phyloP scores from a whole-genome alignment of 2,329 filamentous ascomycete species.

The Zasmidium angulare region DNA sequence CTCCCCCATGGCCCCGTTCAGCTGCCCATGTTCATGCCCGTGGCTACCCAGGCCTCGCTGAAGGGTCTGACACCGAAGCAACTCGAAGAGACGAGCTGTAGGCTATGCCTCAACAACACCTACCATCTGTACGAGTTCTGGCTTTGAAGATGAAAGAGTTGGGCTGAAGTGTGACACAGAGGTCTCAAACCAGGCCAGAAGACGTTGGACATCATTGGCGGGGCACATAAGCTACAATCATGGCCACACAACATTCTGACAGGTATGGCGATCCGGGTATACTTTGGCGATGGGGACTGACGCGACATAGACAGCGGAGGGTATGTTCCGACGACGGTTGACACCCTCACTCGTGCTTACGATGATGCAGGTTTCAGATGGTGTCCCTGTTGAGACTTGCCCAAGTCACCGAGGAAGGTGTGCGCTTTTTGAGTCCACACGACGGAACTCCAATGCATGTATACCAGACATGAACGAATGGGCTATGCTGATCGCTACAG shows the following conservation, averaged over 20 bases:
- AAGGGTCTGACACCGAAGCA: conserved; percentile 94
- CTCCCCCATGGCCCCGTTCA: conserved; percentile 90
- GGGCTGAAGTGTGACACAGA: conserved; percentile 26
- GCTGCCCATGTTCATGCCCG: conserved; percentile 96
- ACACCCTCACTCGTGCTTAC: conserved; percentile 5
- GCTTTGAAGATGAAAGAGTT: not conserved
- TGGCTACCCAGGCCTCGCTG: conserved; percentile 92
- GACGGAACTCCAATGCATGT: conserved; percentile 84
- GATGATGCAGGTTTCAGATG: conserved; percentile 86
- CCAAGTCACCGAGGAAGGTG: conserved; percentile 91
- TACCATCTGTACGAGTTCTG: conserved; percentile 68
- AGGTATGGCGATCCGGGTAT: conserved; percentile 47
- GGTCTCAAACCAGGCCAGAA: conserved; percentile 93
- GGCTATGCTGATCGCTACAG: conserved; percentile 34
- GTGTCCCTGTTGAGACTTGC: conserved; percentile 92
- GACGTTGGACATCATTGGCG: conserved; percentile 80
- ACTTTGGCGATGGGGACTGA: conserved; percentile 26
- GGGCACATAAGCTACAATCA: conserved; percentile 90
- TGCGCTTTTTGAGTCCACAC: conserved; percentile 93
- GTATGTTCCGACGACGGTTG: conserved; percentile 9
- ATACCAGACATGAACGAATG: not conserved
- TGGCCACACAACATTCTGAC: conserved; percentile 96
- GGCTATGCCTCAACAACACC: conserved; percentile 94
- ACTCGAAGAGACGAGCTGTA: conserved; percentile 83
- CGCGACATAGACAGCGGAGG: conserved; percentile 19